A percentile compares a stretch with the other conserved stretches of the same genome.
Conservation (phyloP, 2,329 filamentous ascomycete genomes). For the Alternaria consortialis region DNA sequence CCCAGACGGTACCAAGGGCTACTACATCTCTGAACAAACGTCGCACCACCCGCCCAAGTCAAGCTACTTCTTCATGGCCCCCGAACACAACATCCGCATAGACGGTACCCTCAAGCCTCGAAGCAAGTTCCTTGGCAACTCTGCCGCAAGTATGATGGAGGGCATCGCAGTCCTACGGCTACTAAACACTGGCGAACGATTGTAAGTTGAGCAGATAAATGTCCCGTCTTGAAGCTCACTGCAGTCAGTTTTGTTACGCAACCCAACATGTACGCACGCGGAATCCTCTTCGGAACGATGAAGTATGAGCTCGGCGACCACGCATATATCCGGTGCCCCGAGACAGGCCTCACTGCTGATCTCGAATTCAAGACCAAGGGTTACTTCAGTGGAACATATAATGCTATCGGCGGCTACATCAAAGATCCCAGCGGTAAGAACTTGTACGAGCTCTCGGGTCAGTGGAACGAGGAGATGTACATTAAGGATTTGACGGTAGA, state of each 20-base stretch:
- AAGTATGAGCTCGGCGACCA: constrained; percentile 98
- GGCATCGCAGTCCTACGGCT: constrained; percentile 88
- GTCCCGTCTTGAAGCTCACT: constrained; percentile 18
- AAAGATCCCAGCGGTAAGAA: constrained; percentile 86
- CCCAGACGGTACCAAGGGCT: constrained; percentile 81
- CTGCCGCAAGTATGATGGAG: constrained; percentile 97
- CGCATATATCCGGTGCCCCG: constrained; percentile 90
- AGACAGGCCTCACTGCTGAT: constrained; percentile 85
- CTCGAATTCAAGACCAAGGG: constrained; percentile 99
- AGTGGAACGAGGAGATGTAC: constrained; percentile 95
- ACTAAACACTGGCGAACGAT: constrained; percentile 86
- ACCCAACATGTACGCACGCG: constrained; percentile 98
- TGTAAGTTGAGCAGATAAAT: constrained; percentile 62
- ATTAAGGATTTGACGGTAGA: constrained; percentile 82
- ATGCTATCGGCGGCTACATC: constrained; percentile 91
- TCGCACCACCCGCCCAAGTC: constrained; percentile 98
- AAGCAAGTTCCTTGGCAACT: constrained; percentile 96
- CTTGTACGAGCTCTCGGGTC: constrained; percentile 86
- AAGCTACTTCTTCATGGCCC: constrained; percentile 98
- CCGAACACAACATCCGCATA: constrained; percentile 91
- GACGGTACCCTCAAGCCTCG: constrained; percentile 94
- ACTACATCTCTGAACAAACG: constrained; percentile 97
- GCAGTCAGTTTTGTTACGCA: constrained; percentile 81
- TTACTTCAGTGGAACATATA: constrained; percentile 95
- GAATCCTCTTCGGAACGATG: constrained; percentile 98